Evolutionary conservation across 2,329 filamentous ascomycete species (phyloP).

Genomic region (Talaromyces sp.): DNA sequence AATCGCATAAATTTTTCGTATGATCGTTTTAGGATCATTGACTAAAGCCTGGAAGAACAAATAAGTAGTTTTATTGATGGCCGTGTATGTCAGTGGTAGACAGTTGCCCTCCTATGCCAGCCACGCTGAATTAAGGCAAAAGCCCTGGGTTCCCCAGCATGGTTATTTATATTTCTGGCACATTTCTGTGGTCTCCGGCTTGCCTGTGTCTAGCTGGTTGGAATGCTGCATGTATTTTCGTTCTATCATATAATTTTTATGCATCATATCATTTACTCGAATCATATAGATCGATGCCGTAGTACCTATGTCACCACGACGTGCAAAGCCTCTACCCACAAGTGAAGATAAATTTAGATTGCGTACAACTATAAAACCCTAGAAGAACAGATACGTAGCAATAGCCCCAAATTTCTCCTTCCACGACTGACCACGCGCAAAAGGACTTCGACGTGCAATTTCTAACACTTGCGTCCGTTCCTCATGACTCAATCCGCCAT

Average conservation of each 20-base stretch:
- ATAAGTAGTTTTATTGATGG: background rate
- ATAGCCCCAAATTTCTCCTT: constrained; percentile 29
- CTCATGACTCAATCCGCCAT: constrained; percentile 13
- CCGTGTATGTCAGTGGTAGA: background rate
- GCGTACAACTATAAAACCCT: background rate
- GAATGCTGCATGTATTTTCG: background rate
- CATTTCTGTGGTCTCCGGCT: background rate
- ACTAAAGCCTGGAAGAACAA: background rate
- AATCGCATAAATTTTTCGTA: background rate
- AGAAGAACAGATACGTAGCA: constrained; percentile 42
- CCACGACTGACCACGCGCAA: constrained; percentile 19
- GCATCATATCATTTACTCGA: too few species aligned
- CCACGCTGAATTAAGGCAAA: background rate
- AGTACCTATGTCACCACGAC: background rate
- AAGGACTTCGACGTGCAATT: constrained; percentile 14
- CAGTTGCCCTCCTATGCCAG: background rate
- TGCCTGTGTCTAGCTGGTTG: too few species aligned
- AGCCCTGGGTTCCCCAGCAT: background rate
- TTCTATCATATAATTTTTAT: too few species aligned
- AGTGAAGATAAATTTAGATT: background rate
- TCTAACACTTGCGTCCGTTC: constrained; percentile 13
- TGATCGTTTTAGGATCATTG: background rate
- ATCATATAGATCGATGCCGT: background rate
- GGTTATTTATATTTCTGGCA: background rate
- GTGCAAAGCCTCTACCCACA: background rate